phyloP scores from a whole-genome alignment of 306 rosid genomes.

The Cucurbita argyrosperma region DNA sequence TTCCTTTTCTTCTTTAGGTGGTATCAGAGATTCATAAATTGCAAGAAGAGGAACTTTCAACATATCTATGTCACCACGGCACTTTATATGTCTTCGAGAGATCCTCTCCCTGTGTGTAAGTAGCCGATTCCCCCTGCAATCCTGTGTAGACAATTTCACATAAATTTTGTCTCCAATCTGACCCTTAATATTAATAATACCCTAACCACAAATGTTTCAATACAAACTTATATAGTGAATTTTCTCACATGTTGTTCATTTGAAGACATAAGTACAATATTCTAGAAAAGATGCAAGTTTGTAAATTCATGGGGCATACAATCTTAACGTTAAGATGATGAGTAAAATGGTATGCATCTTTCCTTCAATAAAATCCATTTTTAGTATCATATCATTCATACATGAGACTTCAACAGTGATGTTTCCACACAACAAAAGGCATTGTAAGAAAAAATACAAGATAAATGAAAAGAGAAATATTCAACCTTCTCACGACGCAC shows the following conservation, averaged over 20 bases:
- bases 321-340: not conserved
- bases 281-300: not conserved
- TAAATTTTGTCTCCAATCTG: conserved; percentile 5
- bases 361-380: not conserved
- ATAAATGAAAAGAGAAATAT: conserved; percentile 4
- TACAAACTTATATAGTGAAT: not conserved
- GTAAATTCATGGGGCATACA: not conserved
- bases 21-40: conserved; percentile 56
- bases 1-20: conserved; percentile 75
- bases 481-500: conserved; percentile 59
- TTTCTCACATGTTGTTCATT: not conserved
- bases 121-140: conserved; percentile 53
- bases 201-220: not conserved
- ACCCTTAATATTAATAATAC: not conserved
- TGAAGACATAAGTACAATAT: not conserved
- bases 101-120: conserved; percentile 60
- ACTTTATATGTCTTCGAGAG: conserved; percentile 33
- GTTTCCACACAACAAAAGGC: not conserved
- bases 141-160: conserved; percentile 37
- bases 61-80: conserved; percentile 63
- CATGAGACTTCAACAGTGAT: not conserved
- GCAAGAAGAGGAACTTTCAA: conserved; percentile 46
- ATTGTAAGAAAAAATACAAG: not conserved
- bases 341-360: not conserved
- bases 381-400: not conserved